Base-by-base conservation (phyloP, 2,329 filamentous ascomycete genomes). In the Scopulariopsis brevicaulis region DNA sequence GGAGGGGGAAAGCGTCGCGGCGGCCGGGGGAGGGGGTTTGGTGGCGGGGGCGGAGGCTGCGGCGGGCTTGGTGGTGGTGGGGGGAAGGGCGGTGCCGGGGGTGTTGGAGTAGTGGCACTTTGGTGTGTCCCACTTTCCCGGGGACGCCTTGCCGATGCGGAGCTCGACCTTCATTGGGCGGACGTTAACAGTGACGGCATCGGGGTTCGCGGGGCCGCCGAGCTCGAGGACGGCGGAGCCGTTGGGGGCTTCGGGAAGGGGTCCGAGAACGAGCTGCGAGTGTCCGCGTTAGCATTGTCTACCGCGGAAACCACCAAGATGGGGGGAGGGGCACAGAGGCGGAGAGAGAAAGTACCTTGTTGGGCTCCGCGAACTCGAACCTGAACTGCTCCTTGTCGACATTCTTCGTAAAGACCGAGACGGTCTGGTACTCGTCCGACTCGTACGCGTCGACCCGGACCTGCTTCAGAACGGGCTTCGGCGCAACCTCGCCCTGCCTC, bases 131-230 rank as follows among this genome's bases (percentile, higher is more conserved):
- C 90, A 94, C 67, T 89, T 92, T 7, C 85, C 86, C 0, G 80
- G 70, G 1, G 70, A 76, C 48, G 77, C 74, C 70, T 96, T 96
- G 60, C 78, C 78, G 18, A 96, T 78, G 12, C 75, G 79, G 43
- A 96, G 74, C 69, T 96, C 91, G 57, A 96, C 78, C 69, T 96
- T 96, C 65, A 84, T 90, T 1, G 86, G 78, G 50, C 87, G 86
- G 57, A 95, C 80, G 1, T 77, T 80, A 63, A 75, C 82, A 52
- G 77, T 85, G 22, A 83, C 15, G 25, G 32, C 24, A 5, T 50
- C 54, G 24, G 18, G 8, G 8, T 50, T 25, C 11, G 43, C 43
- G 18, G 25, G 15, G 18, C 54, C 43, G 24, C 40, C 54, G 24
- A 56, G 54, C 43, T 56, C 28, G 54, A 56, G 40, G 25, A 37